A percentile compares a stretch with the other conserved stretches of the same genome.
Conservation (phyloP, 805 yeast genomes). For the Kazachstania taianensis region DNA sequence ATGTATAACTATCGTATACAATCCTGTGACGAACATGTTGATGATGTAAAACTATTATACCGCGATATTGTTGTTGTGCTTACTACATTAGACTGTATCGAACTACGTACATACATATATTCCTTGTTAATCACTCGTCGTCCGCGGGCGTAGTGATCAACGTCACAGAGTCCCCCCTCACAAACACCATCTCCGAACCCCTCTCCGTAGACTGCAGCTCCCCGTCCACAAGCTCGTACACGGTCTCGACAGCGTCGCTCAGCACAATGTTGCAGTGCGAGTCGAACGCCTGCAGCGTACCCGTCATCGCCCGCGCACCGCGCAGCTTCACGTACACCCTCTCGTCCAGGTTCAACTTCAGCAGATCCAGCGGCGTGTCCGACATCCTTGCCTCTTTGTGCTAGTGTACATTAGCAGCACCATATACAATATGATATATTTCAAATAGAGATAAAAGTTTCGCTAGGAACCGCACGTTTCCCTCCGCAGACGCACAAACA, state of each 20-base stretch:
- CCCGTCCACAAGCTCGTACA: conserved; percentile 47
- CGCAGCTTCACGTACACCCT: conserved; percentile 77
- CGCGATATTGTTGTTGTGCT: too few relatives aligned
- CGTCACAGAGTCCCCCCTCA: conserved; percentile 96
- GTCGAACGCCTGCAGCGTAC: conserved; percentile 86
- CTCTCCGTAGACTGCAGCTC: conserved; percentile 38
- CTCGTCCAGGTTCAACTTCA: conserved; percentile 81
- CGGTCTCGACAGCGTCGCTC: conserved; percentile 83
- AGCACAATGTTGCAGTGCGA: conserved; percentile 93
- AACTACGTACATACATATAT: neutral
- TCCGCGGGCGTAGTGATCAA: conserved; percentile 49
- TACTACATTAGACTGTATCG: neutral
- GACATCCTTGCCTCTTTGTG: conserved; percentile 6
- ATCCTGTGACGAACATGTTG: too few relatives aligned
- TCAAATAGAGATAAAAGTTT: too few relatives aligned
- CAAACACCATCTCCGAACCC: conserved; percentile 79
- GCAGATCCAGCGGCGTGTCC: conserved; percentile 80
- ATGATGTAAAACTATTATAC: too few relatives aligned
- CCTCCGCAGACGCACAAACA: too few relatives aligned
- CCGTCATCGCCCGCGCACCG: conserved; percentile 88
- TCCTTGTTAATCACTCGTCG: conserved; percentile 4
- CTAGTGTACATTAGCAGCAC: neutral
- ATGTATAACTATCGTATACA: too few relatives aligned
- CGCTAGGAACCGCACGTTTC: too few relatives aligned
- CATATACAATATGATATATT: neutral